Evolutionary conservation across 2,329 filamentous ascomycete species (phyloP).

Genomic region (Colletotrichum higginsianum): DNA sequence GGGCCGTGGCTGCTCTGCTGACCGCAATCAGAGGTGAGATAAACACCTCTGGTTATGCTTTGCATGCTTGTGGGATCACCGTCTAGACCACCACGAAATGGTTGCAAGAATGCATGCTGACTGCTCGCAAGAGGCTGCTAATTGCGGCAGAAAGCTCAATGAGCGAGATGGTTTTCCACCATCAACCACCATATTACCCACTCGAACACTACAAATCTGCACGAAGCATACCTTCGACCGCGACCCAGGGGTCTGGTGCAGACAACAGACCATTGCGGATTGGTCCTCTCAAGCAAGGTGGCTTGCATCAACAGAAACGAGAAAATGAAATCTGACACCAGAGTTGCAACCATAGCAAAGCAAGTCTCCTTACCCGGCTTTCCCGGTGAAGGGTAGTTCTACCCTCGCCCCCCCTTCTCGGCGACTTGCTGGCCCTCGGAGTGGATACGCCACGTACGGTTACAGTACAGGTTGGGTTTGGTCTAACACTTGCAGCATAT

Average conservation of each 20-base stretch:
- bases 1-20: slow-evolving; percentile 22
- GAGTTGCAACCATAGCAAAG: slow-evolving; percentile 18
- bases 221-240: slow-evolving; percentile 24
- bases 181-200: slow-evolving; percentile 8
- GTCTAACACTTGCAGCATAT: background rate
- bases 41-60: background rate
- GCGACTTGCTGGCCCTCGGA: slow-evolving; percentile 25
- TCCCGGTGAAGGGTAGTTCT: slow-evolving; percentile 24
- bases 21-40: slow-evolving; percentile 14
- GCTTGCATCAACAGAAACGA: slow-evolving; percentile 28
- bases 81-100: slow-evolving; percentile 3
- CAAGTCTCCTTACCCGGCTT: slow-evolving; percentile 16
- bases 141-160: slow-evolving; percentile 18
- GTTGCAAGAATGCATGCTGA: slow-evolving; percentile 35
- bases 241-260: slow-evolving; percentile 9
- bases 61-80: slow-evolving; percentile 15
- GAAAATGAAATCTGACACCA: slow-evolving; percentile 29
- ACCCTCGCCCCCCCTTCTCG: slow-evolving; percentile 3
- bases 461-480: background rate
- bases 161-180: slow-evolving; percentile 7
- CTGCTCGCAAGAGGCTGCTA: slow-evolving; percentile 24
- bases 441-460: slow-evolving; percentile 33
- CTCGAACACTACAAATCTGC: slow-evolving; percentile 14
- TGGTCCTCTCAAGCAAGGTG: slow-evolving; percentile 28
- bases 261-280: slow-evolving; percentile 13